These are phyloP conservation scores for Amanita rubescens DNA, from an alignment of 768 basidiomycete genomes.

Conservation along the genomic window DNA sequence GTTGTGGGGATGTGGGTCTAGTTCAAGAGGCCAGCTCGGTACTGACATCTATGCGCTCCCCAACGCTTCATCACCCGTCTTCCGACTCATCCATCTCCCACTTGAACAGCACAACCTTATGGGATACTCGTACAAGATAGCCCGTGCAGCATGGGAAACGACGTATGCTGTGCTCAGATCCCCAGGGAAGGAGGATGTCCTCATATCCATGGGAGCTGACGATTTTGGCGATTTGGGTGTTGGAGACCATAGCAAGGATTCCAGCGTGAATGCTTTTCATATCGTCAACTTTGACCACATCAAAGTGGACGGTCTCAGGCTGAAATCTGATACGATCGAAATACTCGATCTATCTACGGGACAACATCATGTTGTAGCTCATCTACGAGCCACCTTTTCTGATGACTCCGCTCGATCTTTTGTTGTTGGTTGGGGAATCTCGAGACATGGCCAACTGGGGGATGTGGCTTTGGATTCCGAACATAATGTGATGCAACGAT, in stretches of 20 bases:
- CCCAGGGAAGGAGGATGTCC: constrained; percentile 34
- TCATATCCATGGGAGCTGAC: constrained; percentile 78
- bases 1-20: constrained; percentile 75
- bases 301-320: constrained; percentile 16
- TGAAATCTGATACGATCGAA: constrained; percentile 16
- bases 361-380: constrained; percentile 62
- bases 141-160: constrained; percentile 81
- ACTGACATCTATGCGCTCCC: constrained; percentile 12
- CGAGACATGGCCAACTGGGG: constrained; percentile 83
- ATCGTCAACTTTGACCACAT: constrained; percentile 37
- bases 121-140: constrained; percentile 36
- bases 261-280: constrained; percentile 24
- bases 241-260: constrained; percentile 23
- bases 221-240: constrained; percentile 79
- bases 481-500: constrained; percentile 21
- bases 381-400: constrained; percentile 24
- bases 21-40: constrained; percentile 67
- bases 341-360: constrained; percentile 52
- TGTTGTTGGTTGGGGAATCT: constrained; percentile 76
- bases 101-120: constrained; percentile 26
- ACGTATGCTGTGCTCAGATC: constrained; percentile 59
- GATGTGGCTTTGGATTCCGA: constrained; percentile 16
- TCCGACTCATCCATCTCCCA: constrained; percentile 40
- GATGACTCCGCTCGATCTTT: constrained; percentile 18
- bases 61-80: constrained; percentile 25